Conservation (phyloP, 805 yeast genomes). For the Yarrowia bubula region DNA sequence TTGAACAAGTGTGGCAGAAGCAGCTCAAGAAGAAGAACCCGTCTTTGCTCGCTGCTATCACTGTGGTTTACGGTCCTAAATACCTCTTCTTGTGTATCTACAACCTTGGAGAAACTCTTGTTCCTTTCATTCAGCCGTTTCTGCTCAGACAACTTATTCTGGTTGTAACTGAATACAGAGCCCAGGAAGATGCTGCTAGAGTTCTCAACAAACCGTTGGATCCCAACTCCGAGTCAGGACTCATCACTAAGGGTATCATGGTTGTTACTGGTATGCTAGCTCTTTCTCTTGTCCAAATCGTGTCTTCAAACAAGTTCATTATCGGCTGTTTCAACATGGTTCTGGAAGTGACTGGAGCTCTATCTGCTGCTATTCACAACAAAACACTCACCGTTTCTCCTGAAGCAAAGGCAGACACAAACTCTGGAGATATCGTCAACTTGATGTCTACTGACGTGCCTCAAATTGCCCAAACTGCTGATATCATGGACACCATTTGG, state of each 20-base stretch:
- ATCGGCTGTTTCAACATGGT: constrained; percentile 72
- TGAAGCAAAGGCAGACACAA: constrained; percentile 59
- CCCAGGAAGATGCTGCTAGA: constrained; percentile 31
- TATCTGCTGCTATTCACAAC: constrained; percentile 65
- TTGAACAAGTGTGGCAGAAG: constrained; percentile 32
- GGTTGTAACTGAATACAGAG: constrained; percentile 51
- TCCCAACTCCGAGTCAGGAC: constrained; percentile 39
- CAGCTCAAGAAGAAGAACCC: constrained; percentile 31
- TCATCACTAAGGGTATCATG: constrained; percentile 72
- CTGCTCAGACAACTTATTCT: constrained; percentile 42
- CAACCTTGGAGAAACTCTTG: constrained; percentile 45
- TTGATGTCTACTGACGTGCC: constrained; percentile 93
- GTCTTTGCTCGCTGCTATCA: constrained; percentile 29
- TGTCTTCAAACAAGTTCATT: constrained; percentile 74
- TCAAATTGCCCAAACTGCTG: constrained; percentile 78
- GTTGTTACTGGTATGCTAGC: constrained; percentile 73
- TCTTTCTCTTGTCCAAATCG: constrained; percentile 74
- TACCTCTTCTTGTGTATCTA: constrained; percentile 47
- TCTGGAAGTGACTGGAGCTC: constrained; percentile 57
- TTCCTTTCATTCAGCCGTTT: constrained; percentile 48
- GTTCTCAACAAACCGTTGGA: not conserved
- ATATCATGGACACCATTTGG: constrained; percentile 78
- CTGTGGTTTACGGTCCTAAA: constrained; percentile 45
- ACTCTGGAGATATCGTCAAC: constrained; percentile 92
- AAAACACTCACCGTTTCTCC: constrained; percentile 70